phyloP scores from a whole-genome alignment of 495 filamentous ascomycete species.

The Niebla homalea region DNA sequence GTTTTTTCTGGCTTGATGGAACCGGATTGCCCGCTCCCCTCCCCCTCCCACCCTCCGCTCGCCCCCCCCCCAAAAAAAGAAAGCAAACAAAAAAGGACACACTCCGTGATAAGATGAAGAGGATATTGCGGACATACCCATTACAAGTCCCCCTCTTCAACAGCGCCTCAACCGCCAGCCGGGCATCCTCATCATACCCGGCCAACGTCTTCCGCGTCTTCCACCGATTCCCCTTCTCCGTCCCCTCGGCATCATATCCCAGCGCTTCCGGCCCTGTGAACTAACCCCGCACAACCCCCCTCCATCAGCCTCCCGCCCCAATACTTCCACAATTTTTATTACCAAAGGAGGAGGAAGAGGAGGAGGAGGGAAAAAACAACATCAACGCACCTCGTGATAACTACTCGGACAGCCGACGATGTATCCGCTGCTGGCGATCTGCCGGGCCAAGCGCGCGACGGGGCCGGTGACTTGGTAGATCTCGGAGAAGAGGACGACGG shows the following conservation, averaged over 20 bases:
- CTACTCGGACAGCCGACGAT: slow-evolving; percentile 82
- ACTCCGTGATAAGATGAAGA: too few species aligned
- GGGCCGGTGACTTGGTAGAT: slow-evolving; percentile 97
- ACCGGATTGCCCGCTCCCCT: too few species aligned
- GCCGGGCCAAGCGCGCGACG: slow-evolving; percentile 78
- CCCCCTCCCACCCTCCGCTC: too few species aligned
- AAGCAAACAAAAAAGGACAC: too few species aligned
- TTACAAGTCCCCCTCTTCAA: slow-evolving; percentile 67
- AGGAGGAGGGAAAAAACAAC: too few species aligned
- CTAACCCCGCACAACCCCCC: slow-evolving; percentile 19
- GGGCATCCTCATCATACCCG: slow-evolving; percentile 82
- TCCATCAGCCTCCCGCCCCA: too few species aligned
- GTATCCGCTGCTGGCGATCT: slow-evolving; percentile 87
- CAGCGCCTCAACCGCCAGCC: slow-evolving; percentile 58
- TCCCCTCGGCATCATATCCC: slow-evolving; percentile 76
- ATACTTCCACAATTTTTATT: too few species aligned
- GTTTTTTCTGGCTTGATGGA: too few species aligned
- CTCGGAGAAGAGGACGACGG: slow-evolving; percentile 83
- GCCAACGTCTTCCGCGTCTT: slow-evolving; percentile 71
- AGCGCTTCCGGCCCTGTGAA: slow-evolving; percentile 78
- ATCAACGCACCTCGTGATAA: slow-evolving; percentile 47
- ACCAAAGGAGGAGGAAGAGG: too few species aligned
- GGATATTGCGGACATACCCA: slow-evolving; percentile 17
- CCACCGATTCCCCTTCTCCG: slow-evolving; percentile 73
- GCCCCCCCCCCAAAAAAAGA: too few species aligned